Conservation (phyloP, 2,329 filamentous ascomycete genomes). For the Microcyclospora pomicola region DNA sequence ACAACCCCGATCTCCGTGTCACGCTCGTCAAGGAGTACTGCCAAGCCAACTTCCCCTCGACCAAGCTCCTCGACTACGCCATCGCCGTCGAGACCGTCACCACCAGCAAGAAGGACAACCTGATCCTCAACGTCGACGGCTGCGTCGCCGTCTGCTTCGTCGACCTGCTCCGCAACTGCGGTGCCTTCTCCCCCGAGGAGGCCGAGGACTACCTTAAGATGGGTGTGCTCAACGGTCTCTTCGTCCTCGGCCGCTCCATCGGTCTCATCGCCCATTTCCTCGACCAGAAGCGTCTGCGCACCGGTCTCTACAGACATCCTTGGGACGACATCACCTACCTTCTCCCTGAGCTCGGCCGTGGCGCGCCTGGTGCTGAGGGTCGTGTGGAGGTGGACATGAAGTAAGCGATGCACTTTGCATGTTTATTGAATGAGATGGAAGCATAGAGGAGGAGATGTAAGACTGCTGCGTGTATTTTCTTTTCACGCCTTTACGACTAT, state of each 20-base stretch:
- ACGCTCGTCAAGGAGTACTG: constrained; percentile 99
- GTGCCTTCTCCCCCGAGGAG: constrained; percentile 90
- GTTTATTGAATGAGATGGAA: background rate
- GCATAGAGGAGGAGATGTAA: background rate
- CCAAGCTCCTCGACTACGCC: constrained; percentile 97
- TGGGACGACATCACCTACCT: constrained; percentile 98
- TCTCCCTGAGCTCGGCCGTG: constrained; percentile 62
- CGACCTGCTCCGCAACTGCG: constrained; percentile 92
- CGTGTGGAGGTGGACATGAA: constrained; percentile 80
- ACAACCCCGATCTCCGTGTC: constrained; percentile 99
- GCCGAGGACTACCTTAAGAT: constrained; percentile 97
- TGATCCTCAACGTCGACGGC: constrained; percentile 97
- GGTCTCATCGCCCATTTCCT: constrained; percentile 99
- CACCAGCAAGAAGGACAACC: constrained; percentile 99
- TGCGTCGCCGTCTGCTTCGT: constrained; percentile 98
- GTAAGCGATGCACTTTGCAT: constrained; percentile 5
- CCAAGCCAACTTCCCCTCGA: constrained; percentile 89
- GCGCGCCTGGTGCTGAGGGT: constrained; percentile 61
- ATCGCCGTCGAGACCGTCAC: constrained; percentile 96
- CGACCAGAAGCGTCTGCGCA: constrained; percentile 98
- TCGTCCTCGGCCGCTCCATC: constrained; percentile 92
- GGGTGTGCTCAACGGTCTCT: constrained; percentile 98
- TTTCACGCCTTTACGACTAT: too few species aligned
- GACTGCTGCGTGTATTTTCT: too few species aligned
- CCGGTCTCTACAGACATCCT: constrained; percentile 91